phyloP scores from a whole-genome alignment of 1,284 basidiomycete genomes.

The Gymnopus androsaceus region DNA sequence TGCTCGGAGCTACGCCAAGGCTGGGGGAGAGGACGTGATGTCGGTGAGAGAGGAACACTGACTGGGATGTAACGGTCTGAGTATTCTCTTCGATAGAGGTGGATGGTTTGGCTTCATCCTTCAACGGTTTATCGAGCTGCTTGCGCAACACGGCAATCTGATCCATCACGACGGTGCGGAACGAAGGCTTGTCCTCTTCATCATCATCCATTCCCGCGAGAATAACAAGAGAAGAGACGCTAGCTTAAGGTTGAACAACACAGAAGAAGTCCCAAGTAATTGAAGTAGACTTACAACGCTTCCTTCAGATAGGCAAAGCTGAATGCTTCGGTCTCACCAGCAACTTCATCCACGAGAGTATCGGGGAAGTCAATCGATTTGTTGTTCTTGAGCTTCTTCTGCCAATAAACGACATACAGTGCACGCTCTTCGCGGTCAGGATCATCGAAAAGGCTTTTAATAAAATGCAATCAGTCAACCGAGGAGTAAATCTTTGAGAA shows the following conservation, averaged over 20 bases:
- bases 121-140: slow-evolving; percentile 54
- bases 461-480: slow-evolving; percentile 1
- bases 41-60: not conserved
- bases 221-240: slow-evolving; percentile 64
- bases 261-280: not conserved
- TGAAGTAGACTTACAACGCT: slow-evolving; percentile 64
- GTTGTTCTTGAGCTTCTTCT: slow-evolving; percentile 66
- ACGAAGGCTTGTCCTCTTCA: slow-evolving; percentile 45
- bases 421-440: slow-evolving; percentile 63
- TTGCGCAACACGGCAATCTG: slow-evolving; percentile 64
- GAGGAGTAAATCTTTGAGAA: not conserved
- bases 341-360: slow-evolving; percentile 58
- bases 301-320: slow-evolving; percentile 86
- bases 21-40: not conserved
- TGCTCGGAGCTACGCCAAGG: no score
- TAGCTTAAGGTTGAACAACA: slow-evolving; percentile 27
- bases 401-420: slow-evolving; percentile 76
- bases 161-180: slow-evolving; percentile 48
- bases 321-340: slow-evolving; percentile 61
- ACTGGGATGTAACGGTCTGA: not conserved
- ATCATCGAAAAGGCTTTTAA: slow-evolving; percentile 59
- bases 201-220: slow-evolving; percentile 48
- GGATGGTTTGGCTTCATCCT: not conserved
- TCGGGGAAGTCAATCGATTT: slow-evolving; percentile 67
- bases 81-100: not conserved